Base-by-base conservation (phyloP, 2,329 filamentous ascomycete species). In the Cercospora sp. region DNA sequence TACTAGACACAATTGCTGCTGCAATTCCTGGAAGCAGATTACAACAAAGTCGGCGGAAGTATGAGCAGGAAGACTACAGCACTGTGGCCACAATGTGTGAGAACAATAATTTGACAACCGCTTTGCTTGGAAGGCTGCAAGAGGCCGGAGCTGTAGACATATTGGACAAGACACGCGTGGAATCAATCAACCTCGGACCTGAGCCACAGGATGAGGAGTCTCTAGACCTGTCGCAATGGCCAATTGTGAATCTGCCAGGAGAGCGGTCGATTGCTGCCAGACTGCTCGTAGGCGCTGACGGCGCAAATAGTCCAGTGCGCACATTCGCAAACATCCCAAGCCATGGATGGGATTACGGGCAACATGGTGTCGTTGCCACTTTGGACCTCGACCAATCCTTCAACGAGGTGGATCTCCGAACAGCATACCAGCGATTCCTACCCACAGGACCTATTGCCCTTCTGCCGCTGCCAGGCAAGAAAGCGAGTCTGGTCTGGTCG, bases 71-170 rank as follows among this genome's bases (percentile, higher is more conserved):
- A 7, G 68, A 75, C 61, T 64, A 65, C 16, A 69, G 59, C 10
- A 69, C 89, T 1, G 93, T 99, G 73, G 95, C 95, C 9, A 97
- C 95, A 78, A 99, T 99, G 94, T 92, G 90, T 51, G 96, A 99
- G 84, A 99, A 98, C 79, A 80, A 90, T 33, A 98, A 99, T 78
- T 85, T 97, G 36, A 93, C 92, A 2, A 90, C 90, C 0, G 93
- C 89, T 0, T 84, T 99, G 7, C 81, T 97, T 61, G 66, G 71
- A n/a, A 65, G 69, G 5, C 45, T 78, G 18, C 68, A 73, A 16
- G 84, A 90, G 9, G 87, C 91, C 72, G 83, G 96, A 1, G 88
- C 89, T 2, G 85, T 94, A 16, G 87, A 89, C 4, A 82, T 95
- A 9, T 90, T 94, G 66, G 92, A 94, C 72, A 88, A 88, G 60